A percentile compares a stretch with the other conserved stretches of the same genome.
phyloP scores from a whole-genome alignment of 768 basidiomycete species.

The Mycena haematopus region DNA sequence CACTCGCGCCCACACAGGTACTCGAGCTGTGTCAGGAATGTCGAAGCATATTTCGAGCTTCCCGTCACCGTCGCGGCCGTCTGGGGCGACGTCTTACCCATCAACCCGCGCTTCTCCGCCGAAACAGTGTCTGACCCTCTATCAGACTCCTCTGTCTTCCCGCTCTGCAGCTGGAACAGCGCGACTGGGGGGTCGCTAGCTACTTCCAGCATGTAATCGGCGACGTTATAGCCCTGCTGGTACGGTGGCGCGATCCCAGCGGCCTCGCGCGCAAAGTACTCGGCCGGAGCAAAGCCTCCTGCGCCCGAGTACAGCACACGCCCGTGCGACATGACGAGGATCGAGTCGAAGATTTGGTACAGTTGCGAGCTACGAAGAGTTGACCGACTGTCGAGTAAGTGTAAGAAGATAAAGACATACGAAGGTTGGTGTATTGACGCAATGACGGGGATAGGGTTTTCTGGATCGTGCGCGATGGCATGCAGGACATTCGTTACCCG shows the following conservation, averaged over 20 bases:
- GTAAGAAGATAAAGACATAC: constrained; percentile 42
- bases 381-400: background rate
- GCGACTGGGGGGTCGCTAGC: constrained; percentile 68
- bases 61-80: constrained; percentile 23
- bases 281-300: constrained; percentile 72
- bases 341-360: constrained; percentile 84
- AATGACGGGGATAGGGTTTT: constrained; percentile 79
- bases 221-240: constrained; percentile 87
- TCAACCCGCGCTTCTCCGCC: constrained; percentile 20
- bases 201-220: constrained; percentile 90
- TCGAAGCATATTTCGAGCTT: constrained; percentile 61
- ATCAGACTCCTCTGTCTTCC: constrained; percentile 2
- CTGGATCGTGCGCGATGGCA: constrained; percentile 72
- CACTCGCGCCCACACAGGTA: constrained; percentile 84
- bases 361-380: constrained; percentile 65
- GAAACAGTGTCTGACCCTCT: constrained; percentile 10
- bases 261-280: constrained; percentile 63
- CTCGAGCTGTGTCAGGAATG: constrained; percentile 89
- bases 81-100: constrained; percentile 4
- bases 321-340: constrained; percentile 80
- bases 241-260: constrained; percentile 53
- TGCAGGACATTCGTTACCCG: constrained; percentile 81
- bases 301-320: constrained; percentile 80
- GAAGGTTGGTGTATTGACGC: constrained; percentile 90
- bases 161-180: constrained; percentile 45